These are phyloP conservation scores for Botrytis porri DNA, from an alignment of 2,329 filamentous ascomycete species.

Conservation along the genomic window DNA sequence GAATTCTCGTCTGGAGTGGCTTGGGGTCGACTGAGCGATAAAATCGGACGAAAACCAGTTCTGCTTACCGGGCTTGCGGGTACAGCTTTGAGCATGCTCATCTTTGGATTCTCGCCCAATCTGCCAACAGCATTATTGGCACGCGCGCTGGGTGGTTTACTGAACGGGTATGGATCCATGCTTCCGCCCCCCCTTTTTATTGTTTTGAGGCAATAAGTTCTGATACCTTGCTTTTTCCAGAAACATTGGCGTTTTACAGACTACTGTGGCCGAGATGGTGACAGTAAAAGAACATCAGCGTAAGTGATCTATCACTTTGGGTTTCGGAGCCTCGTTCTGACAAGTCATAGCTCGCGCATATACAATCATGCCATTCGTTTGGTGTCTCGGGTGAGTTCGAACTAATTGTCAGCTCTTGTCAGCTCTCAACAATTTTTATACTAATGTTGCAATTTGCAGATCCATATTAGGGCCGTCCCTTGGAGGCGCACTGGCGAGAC, in stretches of 20 bases:
- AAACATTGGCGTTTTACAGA: conserved; percentile 93
- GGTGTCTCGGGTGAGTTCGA: conserved; percentile 78
- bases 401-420: conserved; percentile 17
- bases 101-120: conserved; percentile 86
- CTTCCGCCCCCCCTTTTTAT: conserved; percentile 6
- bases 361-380: conserved; percentile 96
- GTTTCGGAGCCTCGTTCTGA: conserved; percentile 38
- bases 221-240: conserved; percentile 43
- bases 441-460: conserved; percentile 42
- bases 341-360: conserved; percentile 72
- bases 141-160: conserved; percentile 80
- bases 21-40: conserved; percentile 92
- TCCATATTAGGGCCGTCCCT: conserved; percentile 91
- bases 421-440: conserved; percentile 12
- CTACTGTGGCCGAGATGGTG: conserved; percentile 89
- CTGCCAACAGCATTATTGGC: conserved; percentile 81
- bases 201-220: conserved; percentile 12
- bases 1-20: conserved; percentile 91
- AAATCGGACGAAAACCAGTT: conserved; percentile 87
- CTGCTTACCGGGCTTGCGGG: conserved; percentile 85
- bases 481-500: conserved; percentile 84
- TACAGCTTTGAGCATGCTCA: conserved; percentile 86
- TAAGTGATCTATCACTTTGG: conserved; percentile 45
- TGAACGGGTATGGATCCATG: conserved; percentile 72
- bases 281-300: conserved; percentile 91